Conservation (phyloP, 1,284 basidiomycete species). For the Ganoderma boninense region DNA sequence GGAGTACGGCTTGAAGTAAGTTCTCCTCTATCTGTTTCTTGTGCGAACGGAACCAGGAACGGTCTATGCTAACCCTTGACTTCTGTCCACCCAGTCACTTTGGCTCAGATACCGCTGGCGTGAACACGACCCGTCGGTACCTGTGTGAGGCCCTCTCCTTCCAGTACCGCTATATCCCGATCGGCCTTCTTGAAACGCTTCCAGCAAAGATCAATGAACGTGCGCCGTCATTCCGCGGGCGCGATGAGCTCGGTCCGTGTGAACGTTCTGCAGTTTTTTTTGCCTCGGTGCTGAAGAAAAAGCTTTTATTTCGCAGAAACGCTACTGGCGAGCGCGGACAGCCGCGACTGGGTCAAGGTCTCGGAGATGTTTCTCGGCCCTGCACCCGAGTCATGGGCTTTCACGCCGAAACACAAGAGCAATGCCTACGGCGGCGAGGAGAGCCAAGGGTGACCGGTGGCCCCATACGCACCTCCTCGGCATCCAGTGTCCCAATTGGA, state of each 20-base stretch:
- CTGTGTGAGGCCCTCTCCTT: slow-evolving; percentile 96
- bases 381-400: slow-evolving; percentile 70
- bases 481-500: not conserved
- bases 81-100: slow-evolving; percentile 64
- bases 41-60: not conserved
- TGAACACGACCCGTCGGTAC: slow-evolving; percentile 94
- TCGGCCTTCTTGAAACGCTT: slow-evolving; percentile 89
- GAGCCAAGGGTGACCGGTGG: slow-evolving; percentile 52
- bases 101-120: slow-evolving; percentile 91
- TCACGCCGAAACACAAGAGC: slow-evolving; percentile 81
- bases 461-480: too few species aligned
- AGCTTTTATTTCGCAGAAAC: slow-evolving; percentile 63
- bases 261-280: not conserved
- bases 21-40: slow-evolving; percentile 30
- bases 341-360: slow-evolving; percentile 94
- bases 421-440: slow-evolving; percentile 69
- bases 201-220: slow-evolving; percentile 91
- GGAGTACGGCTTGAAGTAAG: slow-evolving; percentile 79
- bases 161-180: slow-evolving; percentile 94
- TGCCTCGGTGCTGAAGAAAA: not conserved
- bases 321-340: slow-evolving; percentile 81
- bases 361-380: slow-evolving; percentile 94
- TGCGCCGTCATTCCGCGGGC: slow-evolving; percentile 85
- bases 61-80: not conserved
- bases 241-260: slow-evolving; percentile 84